These are phyloP conservation scores for Termitomyces sp. DNA, from an alignment of 768 basidiomycete species.

Conservation along the genomic window DNA sequence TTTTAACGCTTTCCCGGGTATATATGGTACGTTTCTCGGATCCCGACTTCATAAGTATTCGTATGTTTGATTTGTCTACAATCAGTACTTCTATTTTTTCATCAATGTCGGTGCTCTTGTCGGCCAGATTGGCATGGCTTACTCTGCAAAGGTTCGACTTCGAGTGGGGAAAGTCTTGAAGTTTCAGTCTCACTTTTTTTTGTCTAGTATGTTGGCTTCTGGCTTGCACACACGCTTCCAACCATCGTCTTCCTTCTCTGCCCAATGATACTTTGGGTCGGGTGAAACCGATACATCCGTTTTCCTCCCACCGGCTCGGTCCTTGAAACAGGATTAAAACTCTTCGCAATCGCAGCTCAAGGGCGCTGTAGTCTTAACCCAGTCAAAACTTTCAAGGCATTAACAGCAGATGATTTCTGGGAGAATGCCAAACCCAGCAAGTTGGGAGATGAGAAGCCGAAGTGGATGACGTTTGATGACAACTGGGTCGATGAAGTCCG, in stretches of 20 bases:
- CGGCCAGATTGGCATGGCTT: slow-evolving; percentile 65
- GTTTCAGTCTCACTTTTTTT: background rate
- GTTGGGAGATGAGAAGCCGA: slow-evolving; percentile 37
- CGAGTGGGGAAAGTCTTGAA: background rate
- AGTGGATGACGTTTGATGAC: slow-evolving; percentile 77
- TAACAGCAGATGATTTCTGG: slow-evolving; percentile 61
- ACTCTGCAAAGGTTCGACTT: slow-evolving; percentile 45
- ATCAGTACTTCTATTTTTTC: slow-evolving; percentile 59
- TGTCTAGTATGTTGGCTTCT: slow-evolving; percentile 53
- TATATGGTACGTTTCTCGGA: slow-evolving; percentile 51
- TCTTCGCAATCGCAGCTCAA: slow-evolving; percentile 37
- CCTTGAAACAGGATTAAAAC: slow-evolving; percentile 38
- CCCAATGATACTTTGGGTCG: slow-evolving; percentile 50
- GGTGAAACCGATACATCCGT: slow-evolving; percentile 43
- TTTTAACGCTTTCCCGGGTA: slow-evolving; percentile 56
- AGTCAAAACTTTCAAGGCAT: slow-evolving; percentile 37
- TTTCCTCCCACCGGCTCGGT: slow-evolving; percentile 62
- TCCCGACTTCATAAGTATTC: background rate
- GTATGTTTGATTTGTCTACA: background rate
- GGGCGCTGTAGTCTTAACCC: slow-evolving; percentile 54
- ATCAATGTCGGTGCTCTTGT: slow-evolving; percentile 58
- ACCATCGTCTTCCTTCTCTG: slow-evolving; percentile 55
- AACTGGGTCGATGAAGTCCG: slow-evolving; percentile 72
- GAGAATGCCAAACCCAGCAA: slow-evolving; percentile 63
- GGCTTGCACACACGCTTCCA: slow-evolving; percentile 55